phyloP scores from a whole-genome alignment of 352 stramenopile species.

The Globisporangium abappressorium region DNA sequence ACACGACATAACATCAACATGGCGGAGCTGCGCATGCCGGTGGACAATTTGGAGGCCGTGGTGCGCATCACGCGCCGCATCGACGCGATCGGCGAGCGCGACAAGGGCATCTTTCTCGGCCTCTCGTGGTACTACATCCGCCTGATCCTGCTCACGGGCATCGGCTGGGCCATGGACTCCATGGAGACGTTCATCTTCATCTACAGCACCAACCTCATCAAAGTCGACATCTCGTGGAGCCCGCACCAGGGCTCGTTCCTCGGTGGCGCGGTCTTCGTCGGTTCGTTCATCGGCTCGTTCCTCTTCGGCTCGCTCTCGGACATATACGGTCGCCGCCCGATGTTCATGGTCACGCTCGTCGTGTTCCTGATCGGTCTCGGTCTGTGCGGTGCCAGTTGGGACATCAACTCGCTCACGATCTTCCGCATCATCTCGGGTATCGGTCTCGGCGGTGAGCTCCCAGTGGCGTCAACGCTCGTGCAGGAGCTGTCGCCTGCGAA shows the following conservation, averaged over 20 bases:
- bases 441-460: constrained; percentile 58
- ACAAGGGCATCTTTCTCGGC: constrained; percentile 40
- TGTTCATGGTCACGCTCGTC: constrained; percentile 68
- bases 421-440: constrained; percentile 66
- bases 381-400: constrained; percentile 45
- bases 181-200: constrained; percentile 76
- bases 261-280: constrained; percentile 51
- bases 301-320: constrained; percentile 55
- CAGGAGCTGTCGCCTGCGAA: constrained; percentile 59
- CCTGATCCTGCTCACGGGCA: constrained; percentile 59
- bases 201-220: constrained; percentile 44
- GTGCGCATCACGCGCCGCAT: constrained; percentile 65
- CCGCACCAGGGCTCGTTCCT: constrained; percentile 38
- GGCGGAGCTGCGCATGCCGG: constrained; percentile 9
- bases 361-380: constrained; percentile 52
- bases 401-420: constrained; percentile 49
- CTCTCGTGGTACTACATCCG: constrained; percentile 72
- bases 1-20: not conserved
- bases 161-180: constrained; percentile 74
- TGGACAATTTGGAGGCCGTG: constrained; percentile 48
- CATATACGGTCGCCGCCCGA: constrained; percentile 57
- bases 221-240: constrained; percentile 41
- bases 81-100: constrained; percentile 56
- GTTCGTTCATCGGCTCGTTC: constrained; percentile 62
- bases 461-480: constrained; percentile 53